Conservation (phyloP, 495 filamentous ascomycete species). For the Penicillium argentinense region DNA sequence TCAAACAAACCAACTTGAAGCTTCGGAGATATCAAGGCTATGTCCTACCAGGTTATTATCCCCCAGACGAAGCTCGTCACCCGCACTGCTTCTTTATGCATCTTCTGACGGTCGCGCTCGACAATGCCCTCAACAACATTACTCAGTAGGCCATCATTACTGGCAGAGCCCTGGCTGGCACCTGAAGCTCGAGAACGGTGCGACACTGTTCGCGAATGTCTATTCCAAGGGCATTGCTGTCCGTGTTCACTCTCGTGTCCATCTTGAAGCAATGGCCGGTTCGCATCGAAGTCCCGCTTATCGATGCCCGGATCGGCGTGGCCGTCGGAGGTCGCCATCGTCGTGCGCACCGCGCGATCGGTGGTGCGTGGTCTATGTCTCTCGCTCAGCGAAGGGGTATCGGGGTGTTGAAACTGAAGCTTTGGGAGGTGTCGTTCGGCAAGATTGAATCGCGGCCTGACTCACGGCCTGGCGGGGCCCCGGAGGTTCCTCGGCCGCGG, state of each 20-base stretch:
- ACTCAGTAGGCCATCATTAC: slow-evolving; percentile 58
- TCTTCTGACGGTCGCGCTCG: slow-evolving; percentile 53
- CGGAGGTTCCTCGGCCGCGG: slow-evolving; percentile 8
- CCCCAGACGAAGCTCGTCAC: slow-evolving; percentile 61
- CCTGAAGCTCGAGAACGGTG: slow-evolving; percentile 18
- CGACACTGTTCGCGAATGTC: slow-evolving; percentile 22
- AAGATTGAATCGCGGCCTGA: not conserved
- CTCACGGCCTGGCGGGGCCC: not conserved
- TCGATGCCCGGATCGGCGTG: slow-evolving; percentile 35
- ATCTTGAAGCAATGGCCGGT: slow-evolving; percentile 46
- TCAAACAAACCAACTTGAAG: not conserved
- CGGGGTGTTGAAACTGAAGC: not conserved
- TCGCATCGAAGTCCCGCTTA: slow-evolving; percentile 62
- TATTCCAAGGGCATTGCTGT: slow-evolving; percentile 6
- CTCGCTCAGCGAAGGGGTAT: not conserved
- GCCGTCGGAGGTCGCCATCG: slow-evolving; percentile 32
- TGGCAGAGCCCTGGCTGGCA: slow-evolving; percentile 8
- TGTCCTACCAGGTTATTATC: slow-evolving; percentile 54
- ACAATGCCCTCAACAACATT: slow-evolving; percentile 62
- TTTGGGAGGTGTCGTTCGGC: not conserved
- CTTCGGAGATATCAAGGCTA: slow-evolving; percentile 1
- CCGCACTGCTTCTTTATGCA: slow-evolving; percentile 52
- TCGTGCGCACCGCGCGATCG: slow-evolving; percentile 2
- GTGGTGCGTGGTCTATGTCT: not conserved
- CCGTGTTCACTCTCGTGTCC: slow-evolving; percentile 22